phyloP scores from a whole-genome alignment of 805 yeast species.

The Sugiyamaella qingdaonensis region DNA sequence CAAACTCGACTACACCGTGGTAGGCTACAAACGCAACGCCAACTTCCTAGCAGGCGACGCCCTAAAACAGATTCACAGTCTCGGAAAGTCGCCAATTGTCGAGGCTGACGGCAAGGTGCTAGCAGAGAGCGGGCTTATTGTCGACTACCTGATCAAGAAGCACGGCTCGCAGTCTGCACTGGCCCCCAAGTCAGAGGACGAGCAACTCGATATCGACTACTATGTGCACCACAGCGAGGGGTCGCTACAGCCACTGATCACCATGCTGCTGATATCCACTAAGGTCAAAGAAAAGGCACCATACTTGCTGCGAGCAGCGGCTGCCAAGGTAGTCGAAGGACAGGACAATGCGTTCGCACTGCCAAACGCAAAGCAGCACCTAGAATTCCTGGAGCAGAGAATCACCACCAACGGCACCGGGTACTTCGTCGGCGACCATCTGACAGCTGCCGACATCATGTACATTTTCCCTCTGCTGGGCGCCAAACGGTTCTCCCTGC shows the following conservation, averaged over 20 bases:
- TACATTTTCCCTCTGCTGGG: conserved; percentile 42
- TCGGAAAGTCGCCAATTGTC: conserved; percentile 61
- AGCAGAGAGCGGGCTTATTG: conserved; percentile 60
- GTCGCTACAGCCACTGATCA: conserved; percentile 49
- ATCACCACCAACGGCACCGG: conserved; percentile 45
- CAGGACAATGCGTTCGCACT: conserved; percentile 47
- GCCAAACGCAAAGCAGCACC: conserved; percentile 42
- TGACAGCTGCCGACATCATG: conserved; percentile 60
- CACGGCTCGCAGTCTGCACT: conserved; percentile 45
- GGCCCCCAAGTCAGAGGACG: conserved; percentile 38
- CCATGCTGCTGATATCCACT: conserved; percentile 35
- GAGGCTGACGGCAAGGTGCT: conserved; percentile 42
- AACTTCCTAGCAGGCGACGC: conserved; percentile 48
- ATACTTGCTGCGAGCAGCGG: conserved; percentile 38
- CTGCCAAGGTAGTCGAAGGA: conserved; percentile 39
- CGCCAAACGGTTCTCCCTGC: background rate
- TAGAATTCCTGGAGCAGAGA: conserved; percentile 41
- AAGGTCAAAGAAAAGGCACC: conserved; percentile 34
- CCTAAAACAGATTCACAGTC: conserved; percentile 51
- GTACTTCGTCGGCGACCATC: conserved; percentile 55
- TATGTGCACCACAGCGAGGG: conserved; percentile 60
- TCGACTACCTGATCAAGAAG: conserved; percentile 47
- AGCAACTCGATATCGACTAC: conserved; percentile 45
- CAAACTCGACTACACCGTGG: conserved; percentile 50
- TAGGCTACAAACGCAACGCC: conserved; percentile 48